These are phyloP conservation scores for Phalaenopsis aphrodite DNA, from an alignment of 106 monocot genomes.

Conservation along the genomic window DNA sequence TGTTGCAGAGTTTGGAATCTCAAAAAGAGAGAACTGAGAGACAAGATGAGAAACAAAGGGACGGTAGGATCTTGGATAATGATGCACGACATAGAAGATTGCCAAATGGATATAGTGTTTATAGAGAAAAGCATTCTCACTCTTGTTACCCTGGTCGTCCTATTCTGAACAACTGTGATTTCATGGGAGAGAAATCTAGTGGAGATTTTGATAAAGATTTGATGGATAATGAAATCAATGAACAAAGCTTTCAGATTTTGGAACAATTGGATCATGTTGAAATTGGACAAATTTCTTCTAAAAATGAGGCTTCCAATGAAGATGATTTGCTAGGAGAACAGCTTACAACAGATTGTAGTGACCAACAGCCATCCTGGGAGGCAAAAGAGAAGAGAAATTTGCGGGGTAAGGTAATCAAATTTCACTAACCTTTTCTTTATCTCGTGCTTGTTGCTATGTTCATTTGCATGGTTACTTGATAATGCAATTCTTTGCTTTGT, in stretches of 20 bases:
- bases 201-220: constrained; percentile 6
- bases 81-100: background rate
- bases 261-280: background rate
- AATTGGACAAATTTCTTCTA: background rate
- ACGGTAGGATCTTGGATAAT: background rate
- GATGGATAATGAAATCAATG: constrained; percentile 1
- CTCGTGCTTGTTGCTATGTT: background rate
- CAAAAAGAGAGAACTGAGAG: background rate
- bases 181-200: background rate
- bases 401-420: constrained; percentile 1
- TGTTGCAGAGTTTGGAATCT: background rate
- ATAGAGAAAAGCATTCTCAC: background rate
- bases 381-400: background rate
- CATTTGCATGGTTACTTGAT: background rate
- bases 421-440: background rate
- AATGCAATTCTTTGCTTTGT: background rate
- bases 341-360: background rate
- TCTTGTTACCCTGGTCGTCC: background rate
- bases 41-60: background rate
- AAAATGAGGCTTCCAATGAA: background rate
- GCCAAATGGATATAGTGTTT: background rate
- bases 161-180: constrained; percentile 8
- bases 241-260: background rate
- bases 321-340: background rate
- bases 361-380: background rate